Evolutionary conservation across 768 basidiomycete genomes (phyloP).

Genomic region (Stropharia rugosoannulata): DNA sequence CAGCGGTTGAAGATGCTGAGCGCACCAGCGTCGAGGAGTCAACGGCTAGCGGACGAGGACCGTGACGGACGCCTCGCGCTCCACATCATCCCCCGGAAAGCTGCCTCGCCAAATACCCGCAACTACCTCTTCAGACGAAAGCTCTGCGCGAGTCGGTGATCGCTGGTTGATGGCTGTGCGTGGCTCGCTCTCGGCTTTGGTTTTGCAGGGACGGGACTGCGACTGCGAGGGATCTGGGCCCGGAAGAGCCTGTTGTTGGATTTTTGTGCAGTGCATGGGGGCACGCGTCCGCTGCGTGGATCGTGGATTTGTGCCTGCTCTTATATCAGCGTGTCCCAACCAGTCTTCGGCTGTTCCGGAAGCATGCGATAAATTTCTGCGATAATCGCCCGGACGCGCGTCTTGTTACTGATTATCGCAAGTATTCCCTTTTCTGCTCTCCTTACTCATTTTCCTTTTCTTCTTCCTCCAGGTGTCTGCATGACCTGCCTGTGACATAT

Average conservation of each 20-base stretch:
- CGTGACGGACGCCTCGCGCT: conserved; percentile 1
- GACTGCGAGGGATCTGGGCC: not conserved
- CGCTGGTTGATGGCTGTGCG: not conserved
- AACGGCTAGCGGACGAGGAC: not conserved
- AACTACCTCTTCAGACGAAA: conserved; percentile 21
- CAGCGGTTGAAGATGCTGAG: conserved; percentile 15
- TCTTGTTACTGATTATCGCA: not conserved
- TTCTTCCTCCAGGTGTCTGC: too few species aligned
- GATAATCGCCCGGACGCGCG: conserved; percentile 3
- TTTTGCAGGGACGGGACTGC: not conserved
- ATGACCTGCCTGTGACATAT: too few species aligned
- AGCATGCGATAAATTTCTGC: not conserved
- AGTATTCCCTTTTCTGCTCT: too few species aligned
- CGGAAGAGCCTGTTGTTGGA: too few species aligned
- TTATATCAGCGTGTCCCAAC: not conserved
- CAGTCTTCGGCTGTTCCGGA: not conserved
- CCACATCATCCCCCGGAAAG: conserved; percentile 14
- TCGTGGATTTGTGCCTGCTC: not conserved
- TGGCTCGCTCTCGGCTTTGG: not conserved
- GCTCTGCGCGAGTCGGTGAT: conserved; percentile 22
- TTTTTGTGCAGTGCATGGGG: not conserved
- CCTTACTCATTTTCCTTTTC: too few species aligned
- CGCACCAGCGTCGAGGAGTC: not conserved
- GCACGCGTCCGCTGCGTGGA: conserved; percentile 1
- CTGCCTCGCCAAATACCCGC: conserved; percentile 8